phyloP scores from a whole-genome alignment of 148 eudicot species.

The Polygonum aviculare region DNA sequence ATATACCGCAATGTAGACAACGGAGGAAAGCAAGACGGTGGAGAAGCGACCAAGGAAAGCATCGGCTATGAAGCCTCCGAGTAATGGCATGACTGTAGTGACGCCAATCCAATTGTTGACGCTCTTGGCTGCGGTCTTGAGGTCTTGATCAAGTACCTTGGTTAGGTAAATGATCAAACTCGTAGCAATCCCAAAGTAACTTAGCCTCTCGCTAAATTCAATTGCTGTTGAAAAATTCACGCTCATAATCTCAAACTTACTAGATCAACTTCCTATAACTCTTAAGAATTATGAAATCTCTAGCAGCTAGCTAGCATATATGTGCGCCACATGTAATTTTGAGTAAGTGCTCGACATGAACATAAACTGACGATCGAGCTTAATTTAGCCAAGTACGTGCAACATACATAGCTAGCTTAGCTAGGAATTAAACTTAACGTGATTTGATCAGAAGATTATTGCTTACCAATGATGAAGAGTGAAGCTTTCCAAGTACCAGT shows the following conservation, averaged over 20 bases:
- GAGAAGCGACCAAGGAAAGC: conserved; percentile 64
- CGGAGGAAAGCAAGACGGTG: conserved; percentile 45
- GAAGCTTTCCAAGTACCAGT: conserved; percentile 90
- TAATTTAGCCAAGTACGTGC: too few relatives aligned
- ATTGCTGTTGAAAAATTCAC: conserved; percentile 36
- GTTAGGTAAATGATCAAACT: conserved; percentile 69
- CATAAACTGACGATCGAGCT: neutral
- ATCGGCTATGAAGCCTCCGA: conserved; percentile 82
- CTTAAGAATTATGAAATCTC: too few relatives aligned
- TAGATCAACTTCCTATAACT: too few relatives aligned
- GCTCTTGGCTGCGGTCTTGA: conserved; percentile 59
- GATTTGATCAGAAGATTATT: neutral
- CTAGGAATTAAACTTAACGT: too few relatives aligned
- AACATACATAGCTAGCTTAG: too few relatives aligned
- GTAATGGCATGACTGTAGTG: conserved; percentile 62
- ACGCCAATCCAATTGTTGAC: conserved; percentile 71
- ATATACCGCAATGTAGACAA: conserved; percentile 39
- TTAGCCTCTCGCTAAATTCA: conserved; percentile 83
- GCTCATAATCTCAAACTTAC: too few relatives aligned
- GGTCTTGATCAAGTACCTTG: conserved; percentile 63
- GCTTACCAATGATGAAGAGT: conserved; percentile 67
- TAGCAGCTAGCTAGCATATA: too few relatives aligned
- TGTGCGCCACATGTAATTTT: too few relatives aligned
- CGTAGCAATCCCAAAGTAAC: conserved; percentile 72
- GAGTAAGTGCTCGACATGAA: neutral